Evolutionary conservation across 169 alveolate genomes (phyloP), one percentile per base, ranked within the genome.

Genomic region (Plasmodium gonderi): DNA sequence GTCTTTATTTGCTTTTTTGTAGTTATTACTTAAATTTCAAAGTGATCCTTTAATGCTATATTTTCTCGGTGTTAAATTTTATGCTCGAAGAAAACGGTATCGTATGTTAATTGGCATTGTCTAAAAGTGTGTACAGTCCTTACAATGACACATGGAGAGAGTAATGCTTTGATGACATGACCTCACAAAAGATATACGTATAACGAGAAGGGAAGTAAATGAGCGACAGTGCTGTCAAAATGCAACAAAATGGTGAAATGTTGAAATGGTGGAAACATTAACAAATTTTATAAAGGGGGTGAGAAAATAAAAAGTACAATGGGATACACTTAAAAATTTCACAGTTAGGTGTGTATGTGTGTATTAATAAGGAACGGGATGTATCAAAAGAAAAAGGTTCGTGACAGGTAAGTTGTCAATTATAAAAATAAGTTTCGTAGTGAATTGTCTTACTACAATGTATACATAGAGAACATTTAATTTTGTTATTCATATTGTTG

Each of bases 401-500:
- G 9, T 4, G 36, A 20, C 33, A 60, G 33, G 72, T 60, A 20
- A 23, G n/a, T 60, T 60, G 36, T 60, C 72, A 60, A 60, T 60
- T 12, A 29, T 8, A 60, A 60, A 60, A 60, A 60, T 31, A 54
- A 54, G 23, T 17, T 54, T 23, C 69, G 23, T 12, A 54, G 69
- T 2, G 6, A 54, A 31, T 40, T 74, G 80, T 74, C 80, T 74
- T 74, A 74, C 80, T 20, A 74, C 45, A 14, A 40, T 44, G 47
- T 74, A 20, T 38, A 29, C 33, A 74, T 23, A 38, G n/a, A 74
- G 45, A 72, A 74, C 36, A 17, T 1, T 5, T 74, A 74, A 74
- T 23, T 20, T 23, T 74, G 80, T 74, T 45, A 20, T 17, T 33
- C 3, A 74, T 74, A 74, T 45, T 38, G 47, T 20, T 45, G 26